Conservation (phyloP, 2,329 filamentous ascomycete genomes). For the Pseudocercospora musae region DNA sequence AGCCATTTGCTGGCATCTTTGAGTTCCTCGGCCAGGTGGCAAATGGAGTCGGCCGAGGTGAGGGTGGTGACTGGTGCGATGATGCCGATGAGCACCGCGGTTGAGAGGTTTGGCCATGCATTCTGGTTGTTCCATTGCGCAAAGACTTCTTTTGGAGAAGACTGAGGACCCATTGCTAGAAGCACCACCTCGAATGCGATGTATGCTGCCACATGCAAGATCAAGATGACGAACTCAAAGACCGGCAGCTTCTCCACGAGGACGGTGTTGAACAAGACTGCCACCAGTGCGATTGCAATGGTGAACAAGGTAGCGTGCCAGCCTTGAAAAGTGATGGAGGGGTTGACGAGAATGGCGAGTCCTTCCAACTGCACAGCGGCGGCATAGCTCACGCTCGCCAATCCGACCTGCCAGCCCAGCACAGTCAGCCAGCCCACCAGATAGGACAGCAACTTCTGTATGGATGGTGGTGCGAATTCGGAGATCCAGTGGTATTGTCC, state of each 20-base stretch:
- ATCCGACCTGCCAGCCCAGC: conserved; percentile 38
- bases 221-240: conserved; percentile 27
- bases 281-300: conserved; percentile 22
- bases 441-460: conserved; percentile 42
- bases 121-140: conserved; percentile 18
- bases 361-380: conserved; percentile 45
- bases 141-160: conserved; percentile 13
- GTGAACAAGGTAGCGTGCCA: conserved; percentile 46
- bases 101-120: conserved; percentile 14
- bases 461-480: conserved; percentile 39
- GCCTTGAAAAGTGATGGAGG: conserved; percentile 38
- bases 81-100: conserved; percentile 21
- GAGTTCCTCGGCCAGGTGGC: conserved; percentile 29
- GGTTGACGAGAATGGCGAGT: conserved; percentile 42
- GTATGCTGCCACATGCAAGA: conserved; percentile 33
- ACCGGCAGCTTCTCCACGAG: conserved; percentile 23
- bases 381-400: conserved; percentile 42
- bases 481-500: conserved; percentile 36
- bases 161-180: conserved; percentile 20
- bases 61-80: conserved; percentile 18
- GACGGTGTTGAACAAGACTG: conserved; percentile 27
- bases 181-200: conserved; percentile 25
- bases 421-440: conserved; percentile 41
- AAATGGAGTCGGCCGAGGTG: conserved; percentile 12
- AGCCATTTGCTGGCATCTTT: conserved; percentile 25